These are phyloP conservation scores for Schwanniomyces etchellsii DNA, from an alignment of 1,139 yeast species.

Conservation along the genomic window DNA sequence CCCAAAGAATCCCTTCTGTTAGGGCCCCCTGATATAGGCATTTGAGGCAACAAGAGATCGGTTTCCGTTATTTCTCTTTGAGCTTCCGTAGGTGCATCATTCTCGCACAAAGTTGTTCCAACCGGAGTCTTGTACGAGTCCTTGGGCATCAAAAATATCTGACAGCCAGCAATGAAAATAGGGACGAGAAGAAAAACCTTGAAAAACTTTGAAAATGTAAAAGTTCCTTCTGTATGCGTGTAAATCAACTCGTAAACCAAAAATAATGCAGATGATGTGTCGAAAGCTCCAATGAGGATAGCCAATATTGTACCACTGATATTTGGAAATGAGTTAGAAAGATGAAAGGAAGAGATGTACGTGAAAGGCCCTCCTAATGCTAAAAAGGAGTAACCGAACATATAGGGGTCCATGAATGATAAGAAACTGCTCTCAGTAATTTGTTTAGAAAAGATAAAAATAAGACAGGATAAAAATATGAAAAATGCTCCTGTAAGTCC, in stretches of 20 bases:
- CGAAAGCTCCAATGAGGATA: constrained; percentile 42
- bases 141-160: constrained; percentile 35
- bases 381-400: constrained; percentile 34
- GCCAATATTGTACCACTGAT: constrained; percentile 39
- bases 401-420: constrained; percentile 31
- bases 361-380: constrained; percentile 46
- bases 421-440: constrained; percentile 10
- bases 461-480: constrained; percentile 30
- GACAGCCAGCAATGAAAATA: constrained; percentile 31
- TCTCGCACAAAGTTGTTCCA: constrained; percentile 21
- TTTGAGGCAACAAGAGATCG: constrained; percentile 14
- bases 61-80: constrained; percentile 12
- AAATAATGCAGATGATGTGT: constrained; percentile 42
- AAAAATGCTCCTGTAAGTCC: constrained; percentile 37
- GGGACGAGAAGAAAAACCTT: constrained; percentile 35
- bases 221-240: constrained; percentile 18
- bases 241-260: constrained; percentile 31
- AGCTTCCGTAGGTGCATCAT: constrained; percentile 12
- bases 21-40: constrained; percentile 2
- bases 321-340: constrained; percentile 39
- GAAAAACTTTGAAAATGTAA: constrained; percentile 30
- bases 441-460: constrained; percentile 28
- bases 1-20: constrained; percentile 39
- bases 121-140: constrained; percentile 37
- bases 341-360: constrained; percentile 40